A percentile compares a stretch with the other conserved stretches of the same genome.
These are phyloP conservation scores for Globisporangium heterothallicum DNA, from an alignment of 352 stramenopile species.

Conservation along the genomic window DNA sequence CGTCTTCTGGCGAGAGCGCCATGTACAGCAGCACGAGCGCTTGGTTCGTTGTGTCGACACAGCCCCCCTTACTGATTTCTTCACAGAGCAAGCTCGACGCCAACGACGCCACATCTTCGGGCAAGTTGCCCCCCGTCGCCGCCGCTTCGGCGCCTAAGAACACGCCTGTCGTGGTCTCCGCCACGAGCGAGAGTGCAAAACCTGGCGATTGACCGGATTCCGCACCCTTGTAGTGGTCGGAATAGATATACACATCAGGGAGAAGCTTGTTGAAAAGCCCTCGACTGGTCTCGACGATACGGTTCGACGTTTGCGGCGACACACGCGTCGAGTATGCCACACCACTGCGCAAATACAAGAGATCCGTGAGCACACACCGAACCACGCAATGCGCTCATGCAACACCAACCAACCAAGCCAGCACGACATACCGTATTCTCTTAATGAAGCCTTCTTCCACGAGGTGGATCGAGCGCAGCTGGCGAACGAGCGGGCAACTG, in stretches of 20 bases:
- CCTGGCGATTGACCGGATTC: conserved; percentile 88
- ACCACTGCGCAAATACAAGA: conserved; percentile 40
- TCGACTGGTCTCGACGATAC: conserved; percentile 95
- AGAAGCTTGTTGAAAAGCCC: conserved; percentile 97
- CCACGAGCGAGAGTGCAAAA: conserved; percentile 92
- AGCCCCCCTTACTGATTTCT: conserved; percentile 93
- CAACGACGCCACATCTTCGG: conserved; percentile 94
- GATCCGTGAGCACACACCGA: neutral
- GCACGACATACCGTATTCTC: conserved; percentile 79
- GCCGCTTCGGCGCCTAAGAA: conserved; percentile 92
- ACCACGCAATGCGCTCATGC: neutral
- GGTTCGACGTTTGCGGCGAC: conserved; percentile 95
- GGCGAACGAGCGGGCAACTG: conserved; percentile 91
- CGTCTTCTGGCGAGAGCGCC: conserved; percentile 97
- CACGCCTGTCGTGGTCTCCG: conserved; percentile 96
- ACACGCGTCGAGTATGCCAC: conserved; percentile 96
- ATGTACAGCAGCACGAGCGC: conserved; percentile 96
- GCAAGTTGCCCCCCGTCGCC: conserved; percentile 76
- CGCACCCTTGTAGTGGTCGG: conserved; percentile 95
- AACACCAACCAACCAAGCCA: too few species aligned
- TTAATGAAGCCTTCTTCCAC: conserved; percentile 98
- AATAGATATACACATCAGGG: conserved; percentile 99
- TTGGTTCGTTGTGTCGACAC: conserved; percentile 95
- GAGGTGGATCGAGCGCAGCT: conserved; percentile 93
- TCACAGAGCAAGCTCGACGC: conserved; percentile 94